Evolutionary conservation across 352 stramenopile species (phyloP).

Genomic region (Aphanomyces euteiches): DNA sequence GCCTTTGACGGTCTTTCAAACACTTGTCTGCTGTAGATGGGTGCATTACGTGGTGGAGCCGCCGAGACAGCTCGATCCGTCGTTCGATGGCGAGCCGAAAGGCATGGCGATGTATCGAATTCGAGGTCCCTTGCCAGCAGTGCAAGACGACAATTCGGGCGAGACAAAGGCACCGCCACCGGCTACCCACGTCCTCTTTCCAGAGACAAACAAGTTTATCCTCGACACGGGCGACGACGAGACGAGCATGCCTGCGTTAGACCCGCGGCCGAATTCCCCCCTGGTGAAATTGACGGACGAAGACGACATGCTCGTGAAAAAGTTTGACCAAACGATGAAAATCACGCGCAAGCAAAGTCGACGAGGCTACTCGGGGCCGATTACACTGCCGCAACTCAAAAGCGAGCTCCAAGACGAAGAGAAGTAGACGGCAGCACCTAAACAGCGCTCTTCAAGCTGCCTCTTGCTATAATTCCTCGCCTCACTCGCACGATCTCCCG

Average conservation of each 20-base stretch:
- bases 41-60: conserved; percentile 25
- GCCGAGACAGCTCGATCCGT: conserved; percentile 4
- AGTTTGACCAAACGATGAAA: conserved; percentile 29
- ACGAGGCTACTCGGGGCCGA: not conserved
- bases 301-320: conserved; percentile 4
- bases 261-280: not conserved
- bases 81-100: conserved; percentile 6
- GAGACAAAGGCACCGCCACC: too few relatives aligned
- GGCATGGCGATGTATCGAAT: conserved; percentile 16
- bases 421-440: too few relatives aligned
- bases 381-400: conserved; percentile 15
- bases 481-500: too few relatives aligned
- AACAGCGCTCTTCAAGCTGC: too few relatives aligned
- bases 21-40: conserved; percentile 14
- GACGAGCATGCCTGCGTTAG: not conserved
- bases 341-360: conserved; percentile 21
- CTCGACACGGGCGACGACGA: not conserved
- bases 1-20: not conserved
- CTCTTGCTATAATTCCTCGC: too few relatives aligned
- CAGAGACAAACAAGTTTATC: not conserved
- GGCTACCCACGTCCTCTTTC: not conserved
- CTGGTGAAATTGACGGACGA: not conserved
- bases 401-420: conserved; percentile 23
- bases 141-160: conserved; percentile 7
- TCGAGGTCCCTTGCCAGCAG: conserved; percentile 18